Evolutionary conservation across 2,329 filamentous ascomycete species (phyloP), one percentile per base, ranked within the genome.

Genomic region (Aspergillus versicolor): DNA sequence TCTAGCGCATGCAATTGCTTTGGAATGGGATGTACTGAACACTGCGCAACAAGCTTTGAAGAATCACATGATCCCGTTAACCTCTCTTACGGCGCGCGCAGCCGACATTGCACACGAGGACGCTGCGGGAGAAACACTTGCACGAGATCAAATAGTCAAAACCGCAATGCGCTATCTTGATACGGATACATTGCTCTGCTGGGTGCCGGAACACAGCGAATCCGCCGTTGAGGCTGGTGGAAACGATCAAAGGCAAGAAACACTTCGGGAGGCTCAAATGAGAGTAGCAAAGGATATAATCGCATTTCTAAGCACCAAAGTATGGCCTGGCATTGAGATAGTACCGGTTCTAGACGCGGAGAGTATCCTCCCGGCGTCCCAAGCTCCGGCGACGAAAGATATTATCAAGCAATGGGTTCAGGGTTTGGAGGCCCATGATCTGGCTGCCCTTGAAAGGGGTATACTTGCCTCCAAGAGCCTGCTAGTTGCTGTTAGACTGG

Each of bases 181-280:
- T 66, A 97, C 94, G 1, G 94, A 99, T 76, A 92, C 91, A 0
- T 78, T 97, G 37, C 84, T 99, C 2, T 97, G 93, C 82, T 96
- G 92, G 90, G 91, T 85, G 17, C 87, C 87, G 0, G 81, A 81
- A 67, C 76, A 77, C 55, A 76, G 76, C 45, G 64, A 77, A 58
- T 75, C 82, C 70, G 81, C 84, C 41, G 79, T 80, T 2, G 75
- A 85, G 41, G 73, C 78, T 30, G 67, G 72, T 4, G 74, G 72
- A 43, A 80, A 81, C 54, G 80, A 79, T 4, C 74, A 75, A 54
- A 56, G 63, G 11, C 78, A 77, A 37, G 80, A 86, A 66, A 85
- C 82, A 7, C 80, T 99, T 52, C 82, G 91, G 15, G 82, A 89
- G 45, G 78, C 87, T 19, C 94, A 99, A 77, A 83, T 86, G 66